Base-by-base conservation (phyloP, 2,329 filamentous ascomycete genomes). In the Neofusicoccum parvum region DNA sequence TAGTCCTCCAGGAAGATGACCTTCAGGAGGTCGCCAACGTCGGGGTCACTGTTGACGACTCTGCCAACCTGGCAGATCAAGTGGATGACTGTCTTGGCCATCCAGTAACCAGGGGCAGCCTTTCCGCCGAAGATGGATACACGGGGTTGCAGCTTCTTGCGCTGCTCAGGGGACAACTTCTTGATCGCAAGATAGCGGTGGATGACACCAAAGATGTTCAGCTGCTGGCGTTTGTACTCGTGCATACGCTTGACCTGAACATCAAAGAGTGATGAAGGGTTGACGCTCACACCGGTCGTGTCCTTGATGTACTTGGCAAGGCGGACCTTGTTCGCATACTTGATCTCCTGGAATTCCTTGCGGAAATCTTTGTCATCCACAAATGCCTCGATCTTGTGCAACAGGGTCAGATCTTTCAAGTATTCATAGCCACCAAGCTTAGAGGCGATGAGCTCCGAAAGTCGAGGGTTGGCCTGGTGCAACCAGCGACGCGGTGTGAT, bases 231-330 rank as follows among this genome's bases (percentile, higher is more conserved):
- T 86, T 99, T 99, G 83, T 99, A 99, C 74, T 99, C 95, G 79
- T 99, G 95, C 71, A 99, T 99, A 74, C 95, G 91, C 86, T 99
- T 99, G 73, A 99, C 95, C 76, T 99, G 95, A 11, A 99, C 91
- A 75, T 99, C 95, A 72, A 99, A 99, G 17, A 99, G 85, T 0
- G 94, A 87, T 10, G 90, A 82, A 0, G 95, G 94, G 77, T 97
- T 95, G 76, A 99, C 92, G 3, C 85, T 88, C 65, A 97, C 86
- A 36, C 90, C 90, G 1, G 89, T 92, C 5, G 90, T 89, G 36
- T 87, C 84, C 82, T 95, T 92, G 81, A 99, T 97, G 78, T 95
- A 92, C 77, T 93, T 91, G 50, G 95, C 94, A 64, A 99, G 86
- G 58, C 92, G 89, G 67, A 96, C 88, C 81, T 99, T 99, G 86